phyloP scores from a whole-genome alignment of 495 filamentous ascomycete species.

The Tuber borchii region DNA sequence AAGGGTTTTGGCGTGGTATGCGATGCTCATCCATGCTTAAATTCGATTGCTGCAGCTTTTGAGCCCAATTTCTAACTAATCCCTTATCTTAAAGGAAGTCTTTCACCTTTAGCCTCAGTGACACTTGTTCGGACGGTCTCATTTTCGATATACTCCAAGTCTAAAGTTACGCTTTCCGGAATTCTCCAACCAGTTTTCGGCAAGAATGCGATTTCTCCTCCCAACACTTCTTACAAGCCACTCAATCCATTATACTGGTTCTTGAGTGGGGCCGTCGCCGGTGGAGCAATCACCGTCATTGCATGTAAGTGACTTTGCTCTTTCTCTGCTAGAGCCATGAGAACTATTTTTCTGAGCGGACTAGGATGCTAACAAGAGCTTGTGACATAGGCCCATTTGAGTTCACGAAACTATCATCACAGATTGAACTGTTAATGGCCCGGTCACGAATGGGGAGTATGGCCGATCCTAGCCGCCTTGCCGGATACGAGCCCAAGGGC shows the following conservation, averaged over 20 bases:
- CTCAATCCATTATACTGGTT: conserved; percentile 46
- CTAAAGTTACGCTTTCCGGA: conserved; percentile 66
- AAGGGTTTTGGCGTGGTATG: conserved; percentile 72
- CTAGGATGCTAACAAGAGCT: conserved; percentile 14
- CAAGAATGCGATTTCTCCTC: conserved; percentile 30
- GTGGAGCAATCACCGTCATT: conserved; percentile 71
- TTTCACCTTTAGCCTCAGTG: conserved; percentile 76
- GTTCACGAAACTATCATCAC: conserved; percentile 84
- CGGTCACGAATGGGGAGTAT: conserved; percentile 57
- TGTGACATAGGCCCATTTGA: conserved; percentile 73
- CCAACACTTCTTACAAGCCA: conserved; percentile 29
- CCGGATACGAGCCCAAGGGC: conserved; percentile 71
- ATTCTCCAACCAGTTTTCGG: conserved; percentile 33
- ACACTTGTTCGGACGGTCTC: conserved; percentile 84
- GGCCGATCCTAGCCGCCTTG: conserved; percentile 49
- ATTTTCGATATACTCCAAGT: conserved; percentile 85
- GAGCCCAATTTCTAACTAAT: conserved; percentile 7
- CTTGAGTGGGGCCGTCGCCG: conserved; percentile 63
- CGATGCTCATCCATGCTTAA: conserved; percentile 19
- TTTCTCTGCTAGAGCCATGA: conserved; percentile 5
- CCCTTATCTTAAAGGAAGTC: conserved; percentile 51
- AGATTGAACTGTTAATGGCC: conserved; percentile 78
- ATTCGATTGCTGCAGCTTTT: conserved; percentile 12
- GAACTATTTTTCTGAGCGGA: conserved; percentile 9
- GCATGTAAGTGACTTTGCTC: conserved; percentile 59